Evolutionary conservation across 768 basidiomycete species (phyloP).

Genomic region (Clathrus columnatus): DNA sequence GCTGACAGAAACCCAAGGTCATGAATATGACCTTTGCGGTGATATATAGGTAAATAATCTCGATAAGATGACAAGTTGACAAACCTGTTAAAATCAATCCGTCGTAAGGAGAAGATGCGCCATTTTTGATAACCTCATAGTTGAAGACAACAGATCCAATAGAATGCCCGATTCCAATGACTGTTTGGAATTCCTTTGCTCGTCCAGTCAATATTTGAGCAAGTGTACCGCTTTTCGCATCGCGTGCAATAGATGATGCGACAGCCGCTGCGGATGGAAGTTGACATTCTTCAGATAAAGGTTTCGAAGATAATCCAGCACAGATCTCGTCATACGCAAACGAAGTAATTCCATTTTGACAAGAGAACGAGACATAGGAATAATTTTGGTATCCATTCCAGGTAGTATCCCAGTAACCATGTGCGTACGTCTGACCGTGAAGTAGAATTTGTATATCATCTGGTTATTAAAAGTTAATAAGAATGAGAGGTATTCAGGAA

Average conservation of each 20-base stretch:
- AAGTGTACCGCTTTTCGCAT: conserved; percentile 3
- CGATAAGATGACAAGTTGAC: neutral
- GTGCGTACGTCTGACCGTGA: neutral
- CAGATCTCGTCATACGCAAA: neutral
- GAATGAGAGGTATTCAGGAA: neutral
- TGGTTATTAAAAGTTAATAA: neutral
- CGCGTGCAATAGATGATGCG: conserved; percentile 1
- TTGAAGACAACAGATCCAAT: neutral
- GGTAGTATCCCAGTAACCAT: neutral
- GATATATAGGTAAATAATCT: neutral
- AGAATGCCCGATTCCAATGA: conserved; percentile 3
- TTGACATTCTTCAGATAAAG: conserved; percentile 3
- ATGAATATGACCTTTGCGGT: neutral
- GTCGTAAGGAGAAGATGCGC: neutral
- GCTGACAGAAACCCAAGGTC: neutral
- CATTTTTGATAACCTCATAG: conserved; percentile 2
- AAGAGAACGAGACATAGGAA: neutral
- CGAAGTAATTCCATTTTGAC: neutral
- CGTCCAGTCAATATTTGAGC: neutral
- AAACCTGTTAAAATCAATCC: conserved; percentile 4
- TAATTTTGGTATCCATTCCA: conserved; percentile 2
- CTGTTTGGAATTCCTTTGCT: neutral
- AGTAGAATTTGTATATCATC: neutral
- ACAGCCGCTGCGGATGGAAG: neutral
- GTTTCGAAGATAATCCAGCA: neutral